These are phyloP conservation scores for Colletotrichum sp. DNA, from an alignment of 2,329 filamentous ascomycete species.

Conservation along the genomic window DNA sequence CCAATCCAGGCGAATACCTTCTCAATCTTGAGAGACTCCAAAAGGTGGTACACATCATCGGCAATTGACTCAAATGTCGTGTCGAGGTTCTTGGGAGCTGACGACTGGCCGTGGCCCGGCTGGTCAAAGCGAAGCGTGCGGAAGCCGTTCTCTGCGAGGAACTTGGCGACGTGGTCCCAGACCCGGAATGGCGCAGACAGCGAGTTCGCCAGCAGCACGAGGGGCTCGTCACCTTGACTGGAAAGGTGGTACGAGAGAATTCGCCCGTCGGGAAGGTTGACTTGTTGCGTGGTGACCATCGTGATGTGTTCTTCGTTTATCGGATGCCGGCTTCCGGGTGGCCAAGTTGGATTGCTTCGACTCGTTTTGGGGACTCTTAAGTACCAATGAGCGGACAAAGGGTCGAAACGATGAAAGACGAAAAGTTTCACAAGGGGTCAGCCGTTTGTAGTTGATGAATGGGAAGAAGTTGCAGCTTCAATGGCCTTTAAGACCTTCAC, in stretches of 20 bases:
- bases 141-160: constrained; percentile 38
- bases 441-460: neutral
- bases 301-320: constrained; percentile 28
- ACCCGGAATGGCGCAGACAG: constrained; percentile 37
- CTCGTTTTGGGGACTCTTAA: neutral
- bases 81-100: constrained; percentile 33
- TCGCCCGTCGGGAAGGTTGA: constrained; percentile 31
- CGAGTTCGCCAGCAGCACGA: constrained; percentile 44
- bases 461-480: neutral
- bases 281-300: constrained; percentile 24
- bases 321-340: constrained; percentile 4
- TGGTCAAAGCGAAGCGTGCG: constrained; percentile 48
- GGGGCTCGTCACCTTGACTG: constrained; percentile 25
- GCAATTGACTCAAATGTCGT: constrained; percentile 44
- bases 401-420: neutral
- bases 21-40: constrained; percentile 33
- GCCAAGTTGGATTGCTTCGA: neutral
- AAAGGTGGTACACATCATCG: constrained; percentile 39
- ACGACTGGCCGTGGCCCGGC: constrained; percentile 46
- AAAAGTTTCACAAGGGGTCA: too few relatives aligned
- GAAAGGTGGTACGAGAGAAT: constrained; percentile 34
- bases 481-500: neutral
- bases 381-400: neutral
- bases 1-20: constrained; percentile 45
- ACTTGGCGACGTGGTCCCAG: constrained; percentile 44